These are phyloP conservation scores for Groenewaldozyma tartarivorans DNA, from an alignment of 805 yeast species.

Conservation along the genomic window DNA sequence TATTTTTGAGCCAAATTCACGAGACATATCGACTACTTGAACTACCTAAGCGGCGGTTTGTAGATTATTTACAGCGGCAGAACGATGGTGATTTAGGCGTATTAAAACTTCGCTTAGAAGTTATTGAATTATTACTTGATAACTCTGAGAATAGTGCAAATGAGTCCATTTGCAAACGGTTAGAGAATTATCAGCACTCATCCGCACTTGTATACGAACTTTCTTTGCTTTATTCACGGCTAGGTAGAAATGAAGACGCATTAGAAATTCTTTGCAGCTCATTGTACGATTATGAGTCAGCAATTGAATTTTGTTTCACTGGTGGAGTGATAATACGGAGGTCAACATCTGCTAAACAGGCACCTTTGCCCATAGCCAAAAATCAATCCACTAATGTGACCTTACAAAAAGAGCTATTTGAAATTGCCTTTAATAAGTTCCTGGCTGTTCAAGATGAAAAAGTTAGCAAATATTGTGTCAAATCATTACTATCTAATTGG, in stretches of 20 bases:
- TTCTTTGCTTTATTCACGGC: constrained; percentile 23
- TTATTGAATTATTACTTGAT: constrained; percentile 17
- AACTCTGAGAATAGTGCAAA: constrained; percentile 16
- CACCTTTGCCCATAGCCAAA: constrained; percentile 3
- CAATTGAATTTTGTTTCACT: constrained; percentile 25
- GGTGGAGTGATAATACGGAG: constrained; percentile 15
- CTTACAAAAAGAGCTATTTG: constrained; percentile 20
- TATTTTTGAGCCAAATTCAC: constrained; percentile 16
- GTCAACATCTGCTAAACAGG: constrained; percentile 1
- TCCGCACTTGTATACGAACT: constrained; percentile 24
- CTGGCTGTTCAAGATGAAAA: constrained; percentile 15
- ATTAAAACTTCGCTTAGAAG: constrained; percentile 17
- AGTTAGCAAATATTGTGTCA: constrained; percentile 17
- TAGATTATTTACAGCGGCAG: constrained; percentile 16
- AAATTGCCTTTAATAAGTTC: constrained; percentile 20
- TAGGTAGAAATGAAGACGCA: constrained; percentile 27
- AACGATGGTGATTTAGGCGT: neutral
- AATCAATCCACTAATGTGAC: constrained; percentile 5
- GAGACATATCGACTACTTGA: constrained; percentile 11
- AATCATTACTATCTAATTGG: constrained; percentile 22
- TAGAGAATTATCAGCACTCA: constrained; percentile 17
- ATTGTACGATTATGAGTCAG: constrained; percentile 26
- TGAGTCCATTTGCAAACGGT: constrained; percentile 16
- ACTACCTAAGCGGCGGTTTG: constrained; percentile 28
- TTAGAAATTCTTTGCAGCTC: constrained; percentile 24